These are phyloP conservation scores for Teratosphaeria pseudoeucalypti DNA, from an alignment of 2,329 filamentous ascomycete species.

Conservation along the genomic window DNA sequence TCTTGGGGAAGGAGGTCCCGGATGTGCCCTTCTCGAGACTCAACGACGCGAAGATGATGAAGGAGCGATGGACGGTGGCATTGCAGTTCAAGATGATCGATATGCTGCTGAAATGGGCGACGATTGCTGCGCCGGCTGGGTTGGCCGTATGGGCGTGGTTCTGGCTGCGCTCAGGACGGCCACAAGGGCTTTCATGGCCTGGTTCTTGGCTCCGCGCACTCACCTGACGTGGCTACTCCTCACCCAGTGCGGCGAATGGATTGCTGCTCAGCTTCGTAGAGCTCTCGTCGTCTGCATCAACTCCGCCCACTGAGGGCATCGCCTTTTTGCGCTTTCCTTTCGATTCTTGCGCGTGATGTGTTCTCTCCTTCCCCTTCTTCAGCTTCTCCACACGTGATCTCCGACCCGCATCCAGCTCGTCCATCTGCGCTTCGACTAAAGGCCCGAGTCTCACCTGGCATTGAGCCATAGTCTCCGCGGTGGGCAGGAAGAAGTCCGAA, in stretches of 20 bases:
- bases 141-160: not conserved
- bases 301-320: not conserved
- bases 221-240: not conserved
- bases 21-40: not conserved
- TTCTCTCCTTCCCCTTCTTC: constrained; percentile 1
- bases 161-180: not conserved
- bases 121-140: not conserved
- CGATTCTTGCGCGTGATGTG: constrained; percentile 4
- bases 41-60: not conserved
- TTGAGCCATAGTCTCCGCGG: not conserved
- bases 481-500: constrained; percentile 9
- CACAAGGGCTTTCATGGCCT: not conserved
- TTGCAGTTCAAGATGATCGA: not conserved
- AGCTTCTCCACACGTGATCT: not conserved
- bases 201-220: not conserved
- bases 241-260: constrained; percentile 4
- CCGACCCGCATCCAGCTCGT: not conserved
- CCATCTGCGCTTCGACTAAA: not conserved
- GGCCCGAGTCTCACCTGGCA: not conserved
- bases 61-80: not conserved
- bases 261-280: constrained; percentile 33
- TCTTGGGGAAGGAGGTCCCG: constrained; percentile 30
- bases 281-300: constrained; percentile 45
- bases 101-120: not conserved
- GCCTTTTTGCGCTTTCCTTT: constrained; percentile 32